Evolutionary conservation across 345 rosid genomes (phyloP), one percentile per base, ranked within the genome.

Genomic region (Hirschfeldia incana): DNA sequence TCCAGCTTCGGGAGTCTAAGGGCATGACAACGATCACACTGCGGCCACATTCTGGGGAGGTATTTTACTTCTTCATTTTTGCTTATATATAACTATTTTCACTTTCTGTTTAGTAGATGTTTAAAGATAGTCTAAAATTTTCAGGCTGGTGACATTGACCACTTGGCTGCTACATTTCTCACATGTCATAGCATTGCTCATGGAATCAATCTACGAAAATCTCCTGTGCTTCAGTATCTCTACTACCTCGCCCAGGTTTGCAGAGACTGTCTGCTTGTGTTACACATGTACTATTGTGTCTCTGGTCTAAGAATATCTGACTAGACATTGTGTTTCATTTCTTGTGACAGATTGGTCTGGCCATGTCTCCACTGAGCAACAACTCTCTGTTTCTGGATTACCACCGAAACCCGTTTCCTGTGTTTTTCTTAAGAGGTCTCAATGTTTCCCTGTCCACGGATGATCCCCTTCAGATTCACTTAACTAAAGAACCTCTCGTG

Each of bases 361-460:
- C 98, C 37, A 90, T 96, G 98, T 96, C 99, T 79, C 99, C 99
- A 79, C 88, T 93, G 82, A 96, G 98, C 94, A 96, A 96, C 89
- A 96, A 96, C 83, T 93, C 98, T 64, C 80, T 96, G 80, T 96
- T 96, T 83, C 83, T 96, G 62, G 99, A 96, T 83, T 96, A 96
- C 78, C 99, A 96, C 80, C 76, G 97, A 65, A 96, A 93, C 81
- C 98, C 99, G 1, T 87, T 96, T 53, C 98, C 97, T 17, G 83
- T 85, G 84, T 96, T 96, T 85, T 96, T 96, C 88, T 84, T 88
- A 27, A 89, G 98, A 26, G 99, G 99, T 34, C 94, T 96, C 69
- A 96, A 96, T 85, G 94, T 96, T 46, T 96, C 99, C 49, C 95
- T 93, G 53, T 96, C 99, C 26, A 96, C 99, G 0, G 98, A 95